Evolutionary conservation across 345 rosid genomes (phyloP).

Genomic region (Mangifera indica): DNA sequence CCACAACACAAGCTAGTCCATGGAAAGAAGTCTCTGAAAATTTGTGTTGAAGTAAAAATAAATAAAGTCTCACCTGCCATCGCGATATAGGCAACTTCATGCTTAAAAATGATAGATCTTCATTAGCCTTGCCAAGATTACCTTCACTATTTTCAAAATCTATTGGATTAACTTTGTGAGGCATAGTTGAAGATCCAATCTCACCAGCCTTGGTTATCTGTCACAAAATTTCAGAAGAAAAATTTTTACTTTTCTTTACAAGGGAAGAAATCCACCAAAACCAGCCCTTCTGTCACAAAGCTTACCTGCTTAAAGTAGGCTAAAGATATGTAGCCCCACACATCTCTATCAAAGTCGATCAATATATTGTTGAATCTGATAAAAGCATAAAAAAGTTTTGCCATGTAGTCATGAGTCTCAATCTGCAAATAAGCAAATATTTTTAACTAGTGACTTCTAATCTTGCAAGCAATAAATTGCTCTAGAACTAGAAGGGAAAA

Average conservation of each 20-base stretch:
- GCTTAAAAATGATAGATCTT: conserved; percentile 60
- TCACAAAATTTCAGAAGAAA: conserved; percentile 16
- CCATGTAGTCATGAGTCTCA: conserved; percentile 86
- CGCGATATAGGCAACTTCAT: conserved; percentile 87
- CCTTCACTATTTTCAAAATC: conserved; percentile 98
- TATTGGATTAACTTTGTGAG: conserved; percentile 96
- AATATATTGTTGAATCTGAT: conserved; percentile 61
- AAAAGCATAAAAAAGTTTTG: conserved; percentile 59
- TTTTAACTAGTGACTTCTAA: not conserved
- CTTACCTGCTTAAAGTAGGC: conserved; percentile 87
- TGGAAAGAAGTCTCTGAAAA: conserved; percentile 4
- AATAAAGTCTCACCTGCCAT: conserved; percentile 69
- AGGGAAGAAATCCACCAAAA: not conserved
- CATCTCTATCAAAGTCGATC: conserved; percentile 74
- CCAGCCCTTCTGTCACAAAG: not conserved
- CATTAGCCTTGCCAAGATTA: conserved; percentile 91
- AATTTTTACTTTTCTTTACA: not conserved
- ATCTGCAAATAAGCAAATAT: conserved; percentile 44
- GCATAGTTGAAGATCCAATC: conserved; percentile 95
- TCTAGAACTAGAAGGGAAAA: not conserved
- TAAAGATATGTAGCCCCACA: conserved; percentile 87
- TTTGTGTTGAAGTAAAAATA: not conserved
- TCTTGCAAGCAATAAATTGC: not conserved
- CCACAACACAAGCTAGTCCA: not conserved
- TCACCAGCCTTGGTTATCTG: conserved; percentile 93